phyloP scores from a whole-genome alignment of 2,329 filamentous ascomycete species.

The Trichoderma sp. region DNA sequence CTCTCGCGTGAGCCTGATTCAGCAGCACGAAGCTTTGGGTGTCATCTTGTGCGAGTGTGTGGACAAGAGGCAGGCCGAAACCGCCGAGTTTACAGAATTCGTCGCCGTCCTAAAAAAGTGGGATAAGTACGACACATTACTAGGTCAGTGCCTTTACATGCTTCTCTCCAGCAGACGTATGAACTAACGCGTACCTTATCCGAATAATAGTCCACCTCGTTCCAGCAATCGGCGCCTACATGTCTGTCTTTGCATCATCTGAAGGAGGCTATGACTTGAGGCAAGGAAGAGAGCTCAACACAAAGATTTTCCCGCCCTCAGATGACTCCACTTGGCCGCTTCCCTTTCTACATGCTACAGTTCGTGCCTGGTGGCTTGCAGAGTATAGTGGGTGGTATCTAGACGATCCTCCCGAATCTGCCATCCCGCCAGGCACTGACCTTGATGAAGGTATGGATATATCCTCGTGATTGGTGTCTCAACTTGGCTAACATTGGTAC shows the following conservation, averaged over 20 bases:
- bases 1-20: constrained; percentile 73
- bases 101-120: constrained; percentile 64
- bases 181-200: not conserved
- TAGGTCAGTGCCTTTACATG: constrained; percentile 39
- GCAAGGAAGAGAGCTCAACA: constrained; percentile 69
- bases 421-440: constrained; percentile 58
- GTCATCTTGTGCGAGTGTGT: constrained; percentile 78
- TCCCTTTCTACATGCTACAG: constrained; percentile 72
- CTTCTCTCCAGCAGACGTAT: not conserved
- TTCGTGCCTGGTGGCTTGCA: constrained; percentile 82
- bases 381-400: constrained; percentile 91
- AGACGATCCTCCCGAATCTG: constrained; percentile 63
- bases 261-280: constrained; percentile 66
- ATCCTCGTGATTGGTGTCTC: too few species aligned
- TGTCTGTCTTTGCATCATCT: constrained; percentile 73
- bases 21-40: constrained; percentile 85
- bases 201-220: constrained; percentile 66
- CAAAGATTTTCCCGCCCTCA: constrained; percentile 61
- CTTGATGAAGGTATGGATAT: too few species aligned
- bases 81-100: constrained; percentile 71
- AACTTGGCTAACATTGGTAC: too few species aligned
- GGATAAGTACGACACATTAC: constrained; percentile 70
- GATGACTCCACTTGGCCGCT: constrained; percentile 71
- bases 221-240: constrained; percentile 73
- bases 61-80: constrained; percentile 67